Evolutionary conservation across 208 protist species (phyloP), one percentile per base, ranked within the genome.

Genomic region (Tetramitus jugosus): DNA sequence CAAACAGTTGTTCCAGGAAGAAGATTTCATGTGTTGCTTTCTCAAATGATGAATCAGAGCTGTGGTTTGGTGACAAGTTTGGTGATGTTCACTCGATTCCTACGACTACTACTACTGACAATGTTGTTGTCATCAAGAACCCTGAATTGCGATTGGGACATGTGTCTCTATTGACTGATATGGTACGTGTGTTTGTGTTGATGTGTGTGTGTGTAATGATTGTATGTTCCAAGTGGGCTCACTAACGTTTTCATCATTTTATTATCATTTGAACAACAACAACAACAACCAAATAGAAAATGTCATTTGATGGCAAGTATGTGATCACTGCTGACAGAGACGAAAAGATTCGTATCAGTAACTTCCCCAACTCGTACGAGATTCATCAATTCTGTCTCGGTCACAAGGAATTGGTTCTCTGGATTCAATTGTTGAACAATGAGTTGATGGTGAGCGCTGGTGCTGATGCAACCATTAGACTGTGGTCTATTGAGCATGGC

Each of bases 251-350:
- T n/a, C n/a, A n/a, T n/a, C n/a, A n/a, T n/a, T n/a, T n/a, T n/a
- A n/a, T n/a, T n/a, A n/a, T n/a, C n/a, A n/a, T n/a, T n/a, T n/a
- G n/a, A n/a, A n/a, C n/a, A n/a, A n/a, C n/a, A n/a, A n/a, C n/a
- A n/a, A n/a, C n/a, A n/a, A n/a, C n/a, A n/a, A n/a, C n/a, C n/a
- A n/a, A n/a, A n/a, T n/a, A n/a, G n/a, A n/a, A n/a, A n/a, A n/a
- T n/a, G 20, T 26, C 49, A 56, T 56, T 20, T 29, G 35, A 42
- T 42, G 37, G 43, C 7, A 69, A 69, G n/a, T 69, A 69, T 69
- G 13, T 69, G 6, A 45, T 69, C 13, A 69, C 62, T 45, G 43
- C 35, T n/a, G 62, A 69, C 62, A 69, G 62, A 69, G 62, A 69
- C 13, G 62, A 69, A 69, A 69, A 69, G 35, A 69, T 69, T 45